Percentiles rank a stretch among this genome's conserved stretches.
Conservation (phyloP, 2,329 filamentous ascomycete species). For the Botrytis aclada region DNA sequence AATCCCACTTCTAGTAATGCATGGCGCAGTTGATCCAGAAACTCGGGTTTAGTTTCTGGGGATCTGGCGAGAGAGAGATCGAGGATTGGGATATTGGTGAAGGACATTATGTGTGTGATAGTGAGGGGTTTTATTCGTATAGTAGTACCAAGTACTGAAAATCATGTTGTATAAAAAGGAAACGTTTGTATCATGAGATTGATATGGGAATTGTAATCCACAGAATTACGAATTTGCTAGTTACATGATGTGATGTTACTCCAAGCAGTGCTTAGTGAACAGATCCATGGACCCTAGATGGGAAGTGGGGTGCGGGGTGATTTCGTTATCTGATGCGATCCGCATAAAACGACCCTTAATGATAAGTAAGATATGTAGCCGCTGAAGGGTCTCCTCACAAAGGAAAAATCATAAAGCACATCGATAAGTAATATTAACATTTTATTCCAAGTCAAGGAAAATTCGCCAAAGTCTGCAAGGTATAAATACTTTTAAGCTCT, state of each 20-base stretch:
- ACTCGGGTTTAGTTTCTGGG: slow-evolving; percentile 65
- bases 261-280: not conserved
- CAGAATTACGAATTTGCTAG: not conserved
- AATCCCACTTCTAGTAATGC: slow-evolving; percentile 86
- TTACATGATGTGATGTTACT: slow-evolving; percentile 9
- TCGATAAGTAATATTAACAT: not conserved
- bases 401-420: not conserved
- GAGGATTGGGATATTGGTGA: slow-evolving; percentile 73
- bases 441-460: slow-evolving; percentile 1
- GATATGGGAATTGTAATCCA: not conserved
- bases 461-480: not conserved
- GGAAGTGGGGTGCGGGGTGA: slow-evolving; percentile 16
- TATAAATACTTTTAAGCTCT: slow-evolving; percentile 22
- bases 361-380: not conserved
- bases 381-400: slow-evolving; percentile 3
- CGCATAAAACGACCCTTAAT: not conserved
- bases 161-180: not conserved
- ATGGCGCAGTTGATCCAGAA: slow-evolving; percentile 67
- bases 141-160: not conserved
- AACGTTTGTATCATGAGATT: not conserved
- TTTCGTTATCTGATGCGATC: slow-evolving; percentile 13
- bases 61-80: slow-evolving; percentile 66
- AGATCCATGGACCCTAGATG: not conserved
- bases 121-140: too few relatives aligned
- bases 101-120: slow-evolving; percentile 42